These are phyloP conservation scores for Malus asiatica DNA, from an alignment of 306 rosid species.

Conservation along the genomic window DNA sequence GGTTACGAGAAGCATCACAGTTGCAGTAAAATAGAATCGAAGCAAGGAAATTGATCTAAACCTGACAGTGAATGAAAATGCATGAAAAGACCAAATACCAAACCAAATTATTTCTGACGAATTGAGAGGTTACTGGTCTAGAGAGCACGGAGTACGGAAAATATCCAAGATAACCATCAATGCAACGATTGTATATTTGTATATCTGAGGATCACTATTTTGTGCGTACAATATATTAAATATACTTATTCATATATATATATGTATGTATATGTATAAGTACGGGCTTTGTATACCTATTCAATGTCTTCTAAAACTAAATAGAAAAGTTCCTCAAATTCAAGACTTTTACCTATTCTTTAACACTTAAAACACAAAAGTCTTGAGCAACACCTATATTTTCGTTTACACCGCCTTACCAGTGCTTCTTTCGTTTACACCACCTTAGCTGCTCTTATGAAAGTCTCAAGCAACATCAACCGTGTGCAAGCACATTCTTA, in stretches of 20 bases:
- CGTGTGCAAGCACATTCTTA: not conserved
- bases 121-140: not conserved
- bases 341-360: not conserved
- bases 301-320: too few relatives aligned
- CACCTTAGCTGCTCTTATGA: not conserved
- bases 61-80: not conserved
- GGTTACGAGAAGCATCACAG: not conserved
- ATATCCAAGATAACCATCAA: not conserved
- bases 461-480: not conserved
- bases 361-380: not conserved
- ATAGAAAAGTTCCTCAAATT: not conserved
- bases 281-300: not conserved
- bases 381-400: not conserved
- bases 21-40: not conserved
- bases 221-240: not conserved
- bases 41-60: not conserved
- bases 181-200: not conserved
- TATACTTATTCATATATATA: too few relatives aligned
- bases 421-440: not conserved
- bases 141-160: not conserved
- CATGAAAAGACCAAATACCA: not conserved
- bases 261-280: too few relatives aligned
- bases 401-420: too few relatives aligned
- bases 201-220: not conserved
- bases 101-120: not conserved